These are phyloP conservation scores for Blumeriella jaapii DNA, from an alignment of 2,329 filamentous ascomycete genomes.

Conservation along the genomic window DNA sequence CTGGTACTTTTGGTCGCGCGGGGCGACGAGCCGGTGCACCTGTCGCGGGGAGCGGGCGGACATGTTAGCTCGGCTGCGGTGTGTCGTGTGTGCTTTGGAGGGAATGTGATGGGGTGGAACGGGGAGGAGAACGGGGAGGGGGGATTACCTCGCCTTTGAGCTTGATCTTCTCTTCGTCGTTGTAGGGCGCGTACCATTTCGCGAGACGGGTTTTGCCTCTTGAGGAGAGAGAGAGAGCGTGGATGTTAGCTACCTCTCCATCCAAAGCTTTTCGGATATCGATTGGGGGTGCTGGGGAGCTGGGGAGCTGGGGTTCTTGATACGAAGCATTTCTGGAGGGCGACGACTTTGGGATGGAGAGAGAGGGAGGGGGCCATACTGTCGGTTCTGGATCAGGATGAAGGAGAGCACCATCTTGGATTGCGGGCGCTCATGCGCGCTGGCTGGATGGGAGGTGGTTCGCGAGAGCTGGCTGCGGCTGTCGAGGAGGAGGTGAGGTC, in stretches of 20 bases:
- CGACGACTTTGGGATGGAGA: not conserved
- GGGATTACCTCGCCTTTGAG: conserved; percentile 79
- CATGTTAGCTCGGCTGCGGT: too few relatives aligned
- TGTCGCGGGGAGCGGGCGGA: conserved; percentile 27
- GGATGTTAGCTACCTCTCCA: too few relatives aligned
- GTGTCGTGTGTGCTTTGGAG: too few relatives aligned
- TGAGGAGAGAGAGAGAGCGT: too few relatives aligned
- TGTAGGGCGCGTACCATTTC: conserved; percentile 98
- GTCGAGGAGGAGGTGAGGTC: too few relatives aligned
- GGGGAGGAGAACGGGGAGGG: conserved; percentile 1
- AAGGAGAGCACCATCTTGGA: conserved; percentile 57
- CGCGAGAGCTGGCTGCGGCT: not conserved
- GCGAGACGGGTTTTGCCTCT: conserved; percentile 97
- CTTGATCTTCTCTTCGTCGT: conserved; percentile 98
- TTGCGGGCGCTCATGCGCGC: not conserved
- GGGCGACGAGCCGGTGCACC: conserved; percentile 95
- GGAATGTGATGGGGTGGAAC: not conserved
- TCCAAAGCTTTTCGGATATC: too few relatives aligned
- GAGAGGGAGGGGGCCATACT: conserved; percentile 39
- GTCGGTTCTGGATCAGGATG: conserved; percentile 80
- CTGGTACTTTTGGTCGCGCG: conserved; percentile 97
- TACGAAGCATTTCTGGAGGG: not conserved
- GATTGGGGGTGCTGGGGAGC: not conserved
- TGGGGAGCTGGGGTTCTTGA: not conserved
- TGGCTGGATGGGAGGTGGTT: not conserved